Base-by-base conservation (phyloP, 768 basidiomycete genomes). In the Rhizopogon salebrosus region DNA sequence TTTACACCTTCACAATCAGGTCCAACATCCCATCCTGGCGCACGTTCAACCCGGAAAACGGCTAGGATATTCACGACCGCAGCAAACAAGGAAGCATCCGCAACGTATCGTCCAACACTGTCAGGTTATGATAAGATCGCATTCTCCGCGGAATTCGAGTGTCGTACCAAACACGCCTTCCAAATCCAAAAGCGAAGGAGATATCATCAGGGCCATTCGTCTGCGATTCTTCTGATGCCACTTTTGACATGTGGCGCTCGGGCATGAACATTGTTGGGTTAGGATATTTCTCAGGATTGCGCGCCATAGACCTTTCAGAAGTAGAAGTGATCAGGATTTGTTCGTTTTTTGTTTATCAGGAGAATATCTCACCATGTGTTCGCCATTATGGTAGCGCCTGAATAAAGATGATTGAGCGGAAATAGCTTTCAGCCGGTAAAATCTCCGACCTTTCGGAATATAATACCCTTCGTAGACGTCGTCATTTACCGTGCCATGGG, bases 391-490 rank as follows among this genome's bases (percentile, higher is more conserved):
- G 55, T 64, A 13, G 55, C 62, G 2, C 66, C 64, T 60, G n/a
- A 14, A 27, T 4, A 40, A 5, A 45, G 4, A 31, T 6, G 2
- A 29, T 45, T 31, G 20, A 31, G 29, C 43, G 29, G 43, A 2
- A 8, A 31, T 29, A 29, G 8, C 18, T 20, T 8, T 45, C 13
- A 4, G 20, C 8, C 18, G 3, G 3, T 20, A 3, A 6, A 18
- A 4, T 20, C 27, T 9, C 0, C 27, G 27, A 45, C 43, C 43
- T 56, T 73, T 71, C 9, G 83, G 80, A 40, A 84, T 84, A 6
- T 77, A 57, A 51, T 77, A 77, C 20, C 74, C 72, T 41, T 70
- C 64, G 53, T 77, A 77, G 16, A 70, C 51, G 48, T 75, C 77
- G 51, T 76, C 73, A 31, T 70, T 59, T 1, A 72, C 72, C 5